Evolutionary conservation across 2,329 filamentous ascomycete genomes (phyloP), one percentile per base, ranked within the genome.

Genomic region (Chalara sp.): DNA sequence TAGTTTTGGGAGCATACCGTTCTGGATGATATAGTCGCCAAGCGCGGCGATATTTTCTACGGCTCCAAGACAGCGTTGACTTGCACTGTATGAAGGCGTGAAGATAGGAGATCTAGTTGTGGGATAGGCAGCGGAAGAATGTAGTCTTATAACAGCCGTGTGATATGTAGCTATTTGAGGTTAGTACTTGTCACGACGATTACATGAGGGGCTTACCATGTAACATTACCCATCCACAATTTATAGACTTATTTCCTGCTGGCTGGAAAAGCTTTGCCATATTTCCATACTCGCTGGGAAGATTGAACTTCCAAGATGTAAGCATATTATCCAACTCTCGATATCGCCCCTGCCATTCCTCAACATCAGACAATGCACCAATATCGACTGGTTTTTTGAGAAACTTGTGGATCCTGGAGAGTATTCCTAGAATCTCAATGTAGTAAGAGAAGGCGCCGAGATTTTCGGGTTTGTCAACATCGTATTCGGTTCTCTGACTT

Each of bases 101-200:
- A 96, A 96, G 48, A 95, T 91, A 10, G 86, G 84, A 1, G 89
- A 95, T 32, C 88, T 79, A 4, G 88, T 93, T 5, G 89, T 95
- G 4, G 91, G 91, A 67, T 96, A 96, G 2, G 90, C 91, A 5
- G 91, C 89, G 1, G 89, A 95, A 0, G 90, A 96, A 70, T 96
- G 90, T 29, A 96, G 76, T 35, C 91, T 83, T 59, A 96, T 95
- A 6, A 95, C 84, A 44, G 90, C 87, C 1, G 89, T 95, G 67
- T 95, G 88, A 63, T 91, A 95, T 1, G 89, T 90, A 5, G 88
- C 86, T 63, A 44, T 32, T 44, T 5, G 4, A 30, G 33, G 44
- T 60, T 39, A 60, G 50, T 47, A 46, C 11, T 41, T 2, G n/a
- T 5, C 12, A 43, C 32, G 12, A n/a, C 5, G 13, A 47, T 37